Evolutionary conservation across 2,329 filamentous ascomycete species (phyloP).

Genomic region (Huntiella abstrusa): DNA sequence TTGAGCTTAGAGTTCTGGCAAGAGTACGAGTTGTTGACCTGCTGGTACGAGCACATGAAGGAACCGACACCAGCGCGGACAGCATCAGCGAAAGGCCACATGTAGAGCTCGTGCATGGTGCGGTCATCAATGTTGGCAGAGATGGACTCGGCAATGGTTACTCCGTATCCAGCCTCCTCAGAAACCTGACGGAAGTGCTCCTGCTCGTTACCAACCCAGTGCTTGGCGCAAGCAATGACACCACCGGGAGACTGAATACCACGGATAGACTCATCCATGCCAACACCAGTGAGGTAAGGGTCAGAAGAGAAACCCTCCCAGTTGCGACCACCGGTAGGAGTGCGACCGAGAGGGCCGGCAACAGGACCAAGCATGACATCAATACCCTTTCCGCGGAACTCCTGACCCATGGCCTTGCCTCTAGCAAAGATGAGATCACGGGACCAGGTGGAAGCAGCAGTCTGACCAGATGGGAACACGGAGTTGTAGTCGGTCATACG

Average conservation of each 20-base stretch:
- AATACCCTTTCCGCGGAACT: conserved; percentile 58
- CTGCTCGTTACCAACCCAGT: conserved; percentile 58
- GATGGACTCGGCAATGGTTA: conserved; percentile 39
- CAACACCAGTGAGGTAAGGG: conserved; percentile 54
- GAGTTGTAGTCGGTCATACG: conserved; percentile 63
- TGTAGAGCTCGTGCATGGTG: conserved; percentile 56
- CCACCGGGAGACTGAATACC: conserved; percentile 72
- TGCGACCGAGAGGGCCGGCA: conserved; percentile 27
- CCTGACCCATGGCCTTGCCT: conserved; percentile 30
- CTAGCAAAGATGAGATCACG: conserved; percentile 41
- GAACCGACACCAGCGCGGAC: conserved; percentile 46
- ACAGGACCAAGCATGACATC: conserved; percentile 46
- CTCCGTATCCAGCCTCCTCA: conserved; percentile 34
- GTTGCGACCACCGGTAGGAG: conserved; percentile 30
- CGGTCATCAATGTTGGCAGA: conserved; percentile 52
- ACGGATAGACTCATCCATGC: conserved; percentile 52
- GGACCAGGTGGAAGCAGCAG: conserved; percentile 70
- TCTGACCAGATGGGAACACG: conserved; percentile 62
- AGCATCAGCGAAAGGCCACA: conserved; percentile 62
- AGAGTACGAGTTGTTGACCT: conserved; percentile 60
- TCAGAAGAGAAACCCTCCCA: conserved; percentile 56
- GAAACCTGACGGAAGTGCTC: conserved; percentile 53
- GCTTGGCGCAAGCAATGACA: conserved; percentile 69
- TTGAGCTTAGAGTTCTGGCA: conserved; percentile 64
- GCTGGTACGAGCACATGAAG: conserved; percentile 54